Conservation (phyloP, 2,329 filamentous ascomycete species). For the Talaromyces sp. region DNA sequence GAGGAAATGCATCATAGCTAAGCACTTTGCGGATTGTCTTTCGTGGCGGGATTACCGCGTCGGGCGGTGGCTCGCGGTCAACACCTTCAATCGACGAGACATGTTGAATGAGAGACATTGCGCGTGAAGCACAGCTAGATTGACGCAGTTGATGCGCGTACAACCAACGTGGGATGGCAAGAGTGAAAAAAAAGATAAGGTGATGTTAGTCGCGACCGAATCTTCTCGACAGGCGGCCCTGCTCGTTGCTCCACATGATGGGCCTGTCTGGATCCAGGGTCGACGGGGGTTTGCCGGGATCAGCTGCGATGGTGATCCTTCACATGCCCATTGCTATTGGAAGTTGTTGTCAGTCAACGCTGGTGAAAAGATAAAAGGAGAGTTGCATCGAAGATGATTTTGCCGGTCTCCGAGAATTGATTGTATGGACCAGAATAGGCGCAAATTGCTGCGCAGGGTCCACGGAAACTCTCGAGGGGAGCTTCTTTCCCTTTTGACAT, state of each 20-base stretch:
- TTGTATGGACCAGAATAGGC: not conserved
- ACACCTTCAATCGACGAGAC: constrained; percentile 50
- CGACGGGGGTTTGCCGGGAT: not conserved
- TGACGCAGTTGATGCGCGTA: not conserved
- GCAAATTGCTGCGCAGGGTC: not conserved
- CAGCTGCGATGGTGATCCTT: not conserved
- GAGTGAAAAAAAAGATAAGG: not conserved
- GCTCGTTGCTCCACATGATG: constrained; percentile 8
- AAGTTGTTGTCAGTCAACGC: not conserved
- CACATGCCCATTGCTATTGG: not conserved
- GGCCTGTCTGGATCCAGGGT: not conserved
- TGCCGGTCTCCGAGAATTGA: not conserved
- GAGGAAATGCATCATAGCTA: constrained; percentile 50
- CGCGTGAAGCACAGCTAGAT: not conserved
- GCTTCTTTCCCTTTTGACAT: not conserved
- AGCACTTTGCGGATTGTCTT: constrained; percentile 41
- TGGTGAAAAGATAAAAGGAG: not conserved
- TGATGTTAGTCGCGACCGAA: not conserved
- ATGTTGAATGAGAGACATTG: constrained; percentile 53
- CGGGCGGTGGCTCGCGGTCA: constrained; percentile 39
- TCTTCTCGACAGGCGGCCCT: not conserved
- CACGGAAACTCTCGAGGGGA: not conserved
- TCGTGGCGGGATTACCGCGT: constrained; percentile 20
- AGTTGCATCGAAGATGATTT: not conserved
- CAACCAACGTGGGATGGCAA: not conserved